These are phyloP conservation scores for Crithidia expoeki DNA, from an alignment of 208 protist genomes.

Conservation along the genomic window DNA sequence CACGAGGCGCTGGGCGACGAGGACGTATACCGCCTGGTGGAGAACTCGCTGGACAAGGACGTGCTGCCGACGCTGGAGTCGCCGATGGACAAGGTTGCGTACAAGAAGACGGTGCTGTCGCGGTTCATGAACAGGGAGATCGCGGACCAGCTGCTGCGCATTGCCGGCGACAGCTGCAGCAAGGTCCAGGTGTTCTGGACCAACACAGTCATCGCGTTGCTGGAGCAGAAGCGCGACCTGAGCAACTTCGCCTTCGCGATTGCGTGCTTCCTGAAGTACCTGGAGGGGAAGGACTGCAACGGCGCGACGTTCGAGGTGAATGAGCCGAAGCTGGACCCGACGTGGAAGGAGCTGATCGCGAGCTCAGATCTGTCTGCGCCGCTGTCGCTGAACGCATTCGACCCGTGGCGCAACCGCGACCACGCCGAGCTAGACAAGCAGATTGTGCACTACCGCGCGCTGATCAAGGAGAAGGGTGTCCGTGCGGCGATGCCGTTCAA, in stretches of 20 bases:
- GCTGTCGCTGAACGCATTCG: conserved; percentile 41
- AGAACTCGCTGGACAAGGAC: conserved; percentile 30
- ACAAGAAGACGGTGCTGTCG: conserved; percentile 41
- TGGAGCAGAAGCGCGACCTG: conserved; percentile 14
- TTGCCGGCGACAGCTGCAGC: conserved; percentile 47
- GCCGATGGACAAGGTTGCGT: conserved; percentile 43
- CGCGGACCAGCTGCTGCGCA: conserved; percentile 44
- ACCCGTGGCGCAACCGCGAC: conserved; percentile 38
- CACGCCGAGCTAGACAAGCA: conserved; percentile 33
- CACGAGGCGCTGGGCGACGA: conserved; percentile 37
- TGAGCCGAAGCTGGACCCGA: conserved; percentile 35
- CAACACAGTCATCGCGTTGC: conserved; percentile 30
- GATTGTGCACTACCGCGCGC: conserved; percentile 37
- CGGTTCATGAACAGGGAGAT: conserved; percentile 42
- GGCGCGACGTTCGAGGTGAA: conserved; percentile 32
- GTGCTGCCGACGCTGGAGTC: conserved; percentile 36
- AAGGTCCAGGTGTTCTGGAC: conserved; percentile 52
- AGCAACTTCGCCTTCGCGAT: conserved; percentile 44
- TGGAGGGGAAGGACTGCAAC: conserved; percentile 39
- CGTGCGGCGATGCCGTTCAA: conserved; percentile 39
- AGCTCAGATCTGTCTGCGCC: conserved; percentile 20
- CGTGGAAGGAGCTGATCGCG: conserved; percentile 30
- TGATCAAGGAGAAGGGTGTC: conserved; percentile 41
- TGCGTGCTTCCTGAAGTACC: conserved; percentile 39
- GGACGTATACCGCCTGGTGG: conserved; percentile 32